Evolutionary conservation across 495 filamentous ascomycete genomes (phyloP), one percentile per base, ranked within the genome.

Genomic region (Terfezia claveryi): DNA sequence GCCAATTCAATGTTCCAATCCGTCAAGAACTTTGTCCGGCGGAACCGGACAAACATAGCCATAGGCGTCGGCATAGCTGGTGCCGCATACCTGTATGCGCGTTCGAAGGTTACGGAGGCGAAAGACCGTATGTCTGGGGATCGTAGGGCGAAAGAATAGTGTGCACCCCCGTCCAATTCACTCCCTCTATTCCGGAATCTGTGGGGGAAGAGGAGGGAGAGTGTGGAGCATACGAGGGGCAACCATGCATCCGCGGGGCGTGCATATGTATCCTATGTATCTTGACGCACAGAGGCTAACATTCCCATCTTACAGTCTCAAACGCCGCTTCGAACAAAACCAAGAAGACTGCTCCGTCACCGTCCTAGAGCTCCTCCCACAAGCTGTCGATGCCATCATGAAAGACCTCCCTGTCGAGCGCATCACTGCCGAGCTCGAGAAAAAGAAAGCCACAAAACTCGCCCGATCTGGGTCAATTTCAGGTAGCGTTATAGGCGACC

Each of bases 291-390:
- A 9, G 44, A 49, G 44, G 44, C 44, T 49, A 20, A 49, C 44
- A 6, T 49, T 14, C 20, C 0, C 44, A n/a, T 49, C 44, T 32
- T 2, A 20, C 8, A 96, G 91, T 69, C 74, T 98, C 59, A 85
- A 87, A 50, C 82, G 91, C 55, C 81, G 91, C 60, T 98, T 98
- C 72, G 84, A 95, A 67, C 91, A 96, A 67, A 96, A 98, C 64
- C 91, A 98, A 62, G 89, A 93, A 66, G 92, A 96, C 68, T 98
- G 91, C 68, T 94, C 87, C 50, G 93, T 85, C 67, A 98, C 91
- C n/a, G 85, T 96, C 23, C 80, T 94, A 14, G 91, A 86, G n/a
- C 74, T 98, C 53, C 74, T 98, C 10, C 92, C 92, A 2, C 91
- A 87, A 37, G 85, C 86, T 6, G 85, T 86, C 8, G 78, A 89